Percentiles rank a stretch among this genome's conserved stretches.
Evolutionary conservation across 371 early-diverging fungal genomes (phyloP).

Genomic region (Circinella minor): DNA sequence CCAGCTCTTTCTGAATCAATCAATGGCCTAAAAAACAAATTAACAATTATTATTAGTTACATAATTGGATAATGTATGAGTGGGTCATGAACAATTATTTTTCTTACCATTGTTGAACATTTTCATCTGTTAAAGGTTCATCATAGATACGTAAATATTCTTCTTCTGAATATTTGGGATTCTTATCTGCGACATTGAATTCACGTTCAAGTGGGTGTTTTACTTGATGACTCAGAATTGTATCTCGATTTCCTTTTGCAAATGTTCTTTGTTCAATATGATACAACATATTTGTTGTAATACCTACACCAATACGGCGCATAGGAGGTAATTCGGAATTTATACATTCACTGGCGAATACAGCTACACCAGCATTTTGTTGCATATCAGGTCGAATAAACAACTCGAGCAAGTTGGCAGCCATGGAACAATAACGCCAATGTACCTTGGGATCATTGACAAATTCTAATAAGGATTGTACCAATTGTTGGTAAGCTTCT

Average conservation of each 20-base stretch:
- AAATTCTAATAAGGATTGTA: slow-evolving; percentile 45
- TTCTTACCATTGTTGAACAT: slow-evolving; percentile 35
- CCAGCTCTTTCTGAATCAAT: slow-evolving; percentile 64
- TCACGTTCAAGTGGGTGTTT: slow-evolving; percentile 51
- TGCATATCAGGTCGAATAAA: slow-evolving; percentile 63
- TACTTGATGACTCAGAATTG: slow-evolving; percentile 40
- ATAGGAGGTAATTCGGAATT: slow-evolving; percentile 75
- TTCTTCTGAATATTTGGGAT: slow-evolving; percentile 17
- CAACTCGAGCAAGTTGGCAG: slow-evolving; percentile 75
- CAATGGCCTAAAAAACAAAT: slow-evolving; percentile 35
- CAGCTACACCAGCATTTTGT: slow-evolving; percentile 57
- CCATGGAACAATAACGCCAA: slow-evolving; percentile 84
- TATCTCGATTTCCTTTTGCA: slow-evolving; percentile 51
- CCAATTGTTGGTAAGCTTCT: slow-evolving; percentile 31
- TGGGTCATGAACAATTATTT: neutral
- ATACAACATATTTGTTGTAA: slow-evolving; percentile 54
- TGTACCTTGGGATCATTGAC: slow-evolving; percentile 64
- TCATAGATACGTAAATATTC: slow-evolving; percentile 27
- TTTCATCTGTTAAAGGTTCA: slow-evolving; percentile 35
- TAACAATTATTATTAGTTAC: neutral
- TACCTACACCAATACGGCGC: slow-evolving; percentile 64
- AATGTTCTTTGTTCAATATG: slow-evolving; percentile 66
- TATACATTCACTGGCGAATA: slow-evolving; percentile 59
- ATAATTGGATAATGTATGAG: too few relatives aligned
- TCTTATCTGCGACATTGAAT: slow-evolving; percentile 2